Evolutionary conservation across 2,329 filamentous ascomycete species (phyloP).

Genomic region (Scortechinia acanthostroma): DNA sequence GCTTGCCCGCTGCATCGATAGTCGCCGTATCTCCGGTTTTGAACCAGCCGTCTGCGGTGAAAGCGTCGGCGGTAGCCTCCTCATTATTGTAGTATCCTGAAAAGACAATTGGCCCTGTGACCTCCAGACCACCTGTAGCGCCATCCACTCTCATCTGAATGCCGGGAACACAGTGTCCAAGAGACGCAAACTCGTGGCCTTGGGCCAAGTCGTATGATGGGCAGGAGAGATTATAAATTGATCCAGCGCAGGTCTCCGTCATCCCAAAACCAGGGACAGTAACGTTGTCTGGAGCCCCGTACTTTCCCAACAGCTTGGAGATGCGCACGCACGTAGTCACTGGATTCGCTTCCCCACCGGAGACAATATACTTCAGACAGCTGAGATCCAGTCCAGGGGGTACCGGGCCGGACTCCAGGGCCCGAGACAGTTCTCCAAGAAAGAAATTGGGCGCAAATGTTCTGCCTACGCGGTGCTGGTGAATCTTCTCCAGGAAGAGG

Average conservation of each 20-base stretch:
- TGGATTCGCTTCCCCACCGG: conserved; percentile 36
- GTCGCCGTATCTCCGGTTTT: conserved; percentile 25
- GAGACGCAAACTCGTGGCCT: conserved; percentile 18
- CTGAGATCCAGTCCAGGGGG: conserved; percentile 14
- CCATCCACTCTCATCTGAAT: conserved; percentile 26
- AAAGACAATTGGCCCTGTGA: conserved; percentile 53
- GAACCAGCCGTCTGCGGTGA: conserved; percentile 40
- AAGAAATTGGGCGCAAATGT: conserved; percentile 34
- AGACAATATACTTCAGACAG: conserved; percentile 19
- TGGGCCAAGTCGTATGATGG: conserved; percentile 25
- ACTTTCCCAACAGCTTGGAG: conserved; percentile 15
- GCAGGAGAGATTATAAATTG: conserved; percentile 30
- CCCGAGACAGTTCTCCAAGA: conserved; percentile 13
- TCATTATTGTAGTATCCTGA: conserved; percentile 54
- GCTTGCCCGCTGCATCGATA: conserved; percentile 21
- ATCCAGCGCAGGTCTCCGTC: conserved; percentile 43
- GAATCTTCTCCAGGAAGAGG: conserved; percentile 27
- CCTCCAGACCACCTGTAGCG: conserved; percentile 47
- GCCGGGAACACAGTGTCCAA: conserved; percentile 27
- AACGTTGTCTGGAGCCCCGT: conserved; percentile 19
- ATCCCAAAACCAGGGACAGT: conserved; percentile 35
- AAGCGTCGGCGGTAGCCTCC: conserved; percentile 43
- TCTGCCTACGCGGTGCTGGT: conserved; percentile 26
- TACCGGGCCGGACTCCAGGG: conserved; percentile 2
- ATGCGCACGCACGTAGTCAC: conserved; percentile 18